A percentile compares a stretch with the other conserved stretches of the same genome.
These are phyloP conservation scores for Blepharisma stoltei DNA, from an alignment of 73 alveolate genomes.

Conservation along the genomic window DNA sequence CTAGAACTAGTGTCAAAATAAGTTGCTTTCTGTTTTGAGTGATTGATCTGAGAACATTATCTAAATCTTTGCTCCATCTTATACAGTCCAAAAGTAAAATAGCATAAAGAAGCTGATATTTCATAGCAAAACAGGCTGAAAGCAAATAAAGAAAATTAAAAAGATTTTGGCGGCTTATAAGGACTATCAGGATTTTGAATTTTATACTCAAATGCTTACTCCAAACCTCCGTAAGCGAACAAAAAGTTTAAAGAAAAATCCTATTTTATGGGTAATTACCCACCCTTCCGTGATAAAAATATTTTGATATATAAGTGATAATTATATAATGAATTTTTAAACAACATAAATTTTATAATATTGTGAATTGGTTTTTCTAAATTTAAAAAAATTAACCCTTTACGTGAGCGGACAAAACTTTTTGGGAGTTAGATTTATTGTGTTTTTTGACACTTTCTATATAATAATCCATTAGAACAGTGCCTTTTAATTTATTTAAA, in stretches of 20 bases:
- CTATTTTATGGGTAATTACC: too few species aligned
- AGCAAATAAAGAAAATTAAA: conserved; percentile 26
- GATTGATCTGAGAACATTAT: conserved; percentile 34
- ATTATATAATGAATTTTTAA: too few species aligned
- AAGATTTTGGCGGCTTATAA: conserved; percentile 16
- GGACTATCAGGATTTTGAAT: conserved; percentile 17
- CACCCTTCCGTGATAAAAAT: too few species aligned
- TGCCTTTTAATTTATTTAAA: conserved; percentile 14
- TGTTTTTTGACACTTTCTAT: neutral
- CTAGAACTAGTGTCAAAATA: conserved; percentile 32
- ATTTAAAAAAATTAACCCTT: too few species aligned
- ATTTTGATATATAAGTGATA: too few species aligned
- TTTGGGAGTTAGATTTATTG: too few species aligned
- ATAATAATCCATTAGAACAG: conserved; percentile 16
- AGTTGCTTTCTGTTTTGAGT: conserved; percentile 35
- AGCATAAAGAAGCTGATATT: conserved; percentile 22
- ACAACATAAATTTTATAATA: too few species aligned
- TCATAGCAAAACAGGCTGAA: conserved; percentile 18
- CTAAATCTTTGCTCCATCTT: conserved; percentile 33
- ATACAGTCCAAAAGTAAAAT: conserved; percentile 46
- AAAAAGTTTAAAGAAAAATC: too few species aligned
- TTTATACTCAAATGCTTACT: neutral
- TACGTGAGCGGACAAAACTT: too few species aligned
- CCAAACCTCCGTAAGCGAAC: too few species aligned
- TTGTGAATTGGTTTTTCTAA: too few species aligned